phyloP scores from a whole-genome alignment of 352 stramenopile species.

The Pythium pyrilobum region DNA sequence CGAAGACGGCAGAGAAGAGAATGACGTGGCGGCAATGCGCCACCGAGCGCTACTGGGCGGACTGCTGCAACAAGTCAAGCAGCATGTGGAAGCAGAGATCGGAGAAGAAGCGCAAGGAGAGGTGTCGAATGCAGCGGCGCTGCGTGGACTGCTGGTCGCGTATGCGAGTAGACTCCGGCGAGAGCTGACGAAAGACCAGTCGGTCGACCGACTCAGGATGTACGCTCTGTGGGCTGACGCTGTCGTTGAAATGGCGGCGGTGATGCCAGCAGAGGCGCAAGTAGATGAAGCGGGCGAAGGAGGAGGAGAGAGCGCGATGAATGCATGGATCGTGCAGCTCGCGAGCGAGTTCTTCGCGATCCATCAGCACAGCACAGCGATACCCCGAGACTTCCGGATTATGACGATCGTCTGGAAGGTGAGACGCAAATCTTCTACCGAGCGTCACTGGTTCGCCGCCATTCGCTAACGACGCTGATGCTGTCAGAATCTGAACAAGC shows the following conservation, averaged over 20 bases:
- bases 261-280: neutral
- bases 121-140: neutral
- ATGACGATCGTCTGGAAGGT: constrained; percentile 26
- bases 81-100: neutral
- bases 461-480: too few relatives aligned
- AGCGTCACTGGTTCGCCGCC: too few relatives aligned
- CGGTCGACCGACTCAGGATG: neutral
- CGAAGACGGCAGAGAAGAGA: neutral
- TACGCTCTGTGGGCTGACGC: constrained; percentile 2
- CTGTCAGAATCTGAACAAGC: constrained; percentile 21
- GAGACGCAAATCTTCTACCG: too few relatives aligned
- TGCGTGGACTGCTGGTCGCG: constrained; percentile 2
- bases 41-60: neutral
- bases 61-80: constrained; percentile 1
- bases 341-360: constrained; percentile 7
- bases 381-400: constrained; percentile 5
- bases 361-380: neutral
- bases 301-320: neutral
- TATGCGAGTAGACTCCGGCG: neutral
- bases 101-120: neutral
- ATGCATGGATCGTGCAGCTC: constrained; percentile 5
- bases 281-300: neutral
- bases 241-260: constrained; percentile 9
- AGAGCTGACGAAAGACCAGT: neutral
- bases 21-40: neutral